These are phyloP conservation scores for Eutypa lata DNA, from an alignment of 2,329 filamentous ascomycete species.

Conservation along the genomic window DNA sequence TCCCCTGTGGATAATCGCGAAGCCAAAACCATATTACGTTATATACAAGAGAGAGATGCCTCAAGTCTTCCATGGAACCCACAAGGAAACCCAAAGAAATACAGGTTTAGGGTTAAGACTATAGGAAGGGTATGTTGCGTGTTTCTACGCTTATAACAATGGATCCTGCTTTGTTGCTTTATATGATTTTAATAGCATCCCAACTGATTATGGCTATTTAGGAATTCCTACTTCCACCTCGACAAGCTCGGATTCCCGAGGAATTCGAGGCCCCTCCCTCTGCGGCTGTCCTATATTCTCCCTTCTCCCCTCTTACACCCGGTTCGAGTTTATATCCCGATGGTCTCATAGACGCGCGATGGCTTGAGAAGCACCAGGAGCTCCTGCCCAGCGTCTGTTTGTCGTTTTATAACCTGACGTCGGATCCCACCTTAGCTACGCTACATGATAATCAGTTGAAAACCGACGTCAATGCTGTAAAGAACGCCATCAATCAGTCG, in stretches of 20 bases:
- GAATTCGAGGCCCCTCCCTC: slow-evolving; percentile 45
- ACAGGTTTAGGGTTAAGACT: slow-evolving; percentile 66
- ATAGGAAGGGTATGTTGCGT: slow-evolving; percentile 73
- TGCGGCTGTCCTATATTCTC: slow-evolving; percentile 72
- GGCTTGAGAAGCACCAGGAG: slow-evolving; percentile 86
- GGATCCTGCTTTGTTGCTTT: slow-evolving; percentile 24
- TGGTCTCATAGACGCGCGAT: slow-evolving; percentile 76
- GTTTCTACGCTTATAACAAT: slow-evolving; percentile 6
- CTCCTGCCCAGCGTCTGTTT: slow-evolving; percentile 77
- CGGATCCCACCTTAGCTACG: slow-evolving; percentile 69
- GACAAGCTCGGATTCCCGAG: slow-evolving; percentile 52
- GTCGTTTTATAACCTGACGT: slow-evolving; percentile 75
- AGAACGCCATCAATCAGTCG: slow-evolving; percentile 62
- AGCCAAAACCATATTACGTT: slow-evolving; percentile 61
- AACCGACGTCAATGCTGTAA: slow-evolving; percentile 77
- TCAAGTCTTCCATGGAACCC: slow-evolving; percentile 65
- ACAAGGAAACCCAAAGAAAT: slow-evolving; percentile 48
- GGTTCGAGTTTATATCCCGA: slow-evolving; percentile 83
- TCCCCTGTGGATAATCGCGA: slow-evolving; percentile 63
- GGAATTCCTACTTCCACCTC: slow-evolving; percentile 55
- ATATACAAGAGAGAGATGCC: slow-evolving; percentile 65
- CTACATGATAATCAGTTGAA: slow-evolving; percentile 86
- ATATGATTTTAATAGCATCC: no score
- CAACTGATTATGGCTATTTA: no score
- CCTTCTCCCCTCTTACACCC: slow-evolving; percentile 85